These are phyloP conservation scores for Fusarium napiforme DNA, from an alignment of 2,329 filamentous ascomycete species.

Conservation along the genomic window DNA sequence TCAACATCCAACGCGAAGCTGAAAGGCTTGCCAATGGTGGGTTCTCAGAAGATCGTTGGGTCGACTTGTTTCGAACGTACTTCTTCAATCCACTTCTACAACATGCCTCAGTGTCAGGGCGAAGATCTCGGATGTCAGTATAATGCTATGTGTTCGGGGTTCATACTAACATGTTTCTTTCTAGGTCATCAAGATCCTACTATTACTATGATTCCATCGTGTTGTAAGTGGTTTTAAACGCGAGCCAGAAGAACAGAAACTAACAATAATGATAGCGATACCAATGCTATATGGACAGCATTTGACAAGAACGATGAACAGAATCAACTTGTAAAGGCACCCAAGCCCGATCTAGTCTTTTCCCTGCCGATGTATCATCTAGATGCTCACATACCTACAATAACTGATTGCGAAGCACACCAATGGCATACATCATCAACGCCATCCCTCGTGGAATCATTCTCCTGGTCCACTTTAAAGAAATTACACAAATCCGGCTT, in stretches of 20 bases:
- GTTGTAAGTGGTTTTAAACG: background rate
- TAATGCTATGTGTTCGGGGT: too few species aligned
- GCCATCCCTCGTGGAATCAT: background rate
- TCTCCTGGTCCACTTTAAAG: background rate
- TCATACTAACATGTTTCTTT: rapidly evolving
- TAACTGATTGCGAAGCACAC: rapidly evolving
- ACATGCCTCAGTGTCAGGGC: rapidly evolving
- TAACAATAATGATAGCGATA: rapidly evolving
- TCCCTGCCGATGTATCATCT: background rate
- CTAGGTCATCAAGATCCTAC: background rate
- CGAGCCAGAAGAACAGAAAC: background rate
- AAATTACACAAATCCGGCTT: background rate
- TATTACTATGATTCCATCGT: background rate
- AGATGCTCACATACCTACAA: rapidly evolving
- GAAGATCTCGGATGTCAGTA: background rate
- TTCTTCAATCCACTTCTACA: background rate
- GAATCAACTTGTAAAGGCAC: rapidly evolving
- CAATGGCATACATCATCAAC: background rate
- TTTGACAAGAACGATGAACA: background rate
- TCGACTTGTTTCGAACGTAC: rapidly evolving
- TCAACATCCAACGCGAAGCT: rapidly evolving
- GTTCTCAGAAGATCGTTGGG: background rate
- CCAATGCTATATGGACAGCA: background rate
- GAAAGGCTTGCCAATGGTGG: background rate
- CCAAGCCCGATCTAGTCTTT: background rate